phyloP scores from a whole-genome alignment of 148 eudicot genomes.

The Persicaria tinctoria region DNA sequence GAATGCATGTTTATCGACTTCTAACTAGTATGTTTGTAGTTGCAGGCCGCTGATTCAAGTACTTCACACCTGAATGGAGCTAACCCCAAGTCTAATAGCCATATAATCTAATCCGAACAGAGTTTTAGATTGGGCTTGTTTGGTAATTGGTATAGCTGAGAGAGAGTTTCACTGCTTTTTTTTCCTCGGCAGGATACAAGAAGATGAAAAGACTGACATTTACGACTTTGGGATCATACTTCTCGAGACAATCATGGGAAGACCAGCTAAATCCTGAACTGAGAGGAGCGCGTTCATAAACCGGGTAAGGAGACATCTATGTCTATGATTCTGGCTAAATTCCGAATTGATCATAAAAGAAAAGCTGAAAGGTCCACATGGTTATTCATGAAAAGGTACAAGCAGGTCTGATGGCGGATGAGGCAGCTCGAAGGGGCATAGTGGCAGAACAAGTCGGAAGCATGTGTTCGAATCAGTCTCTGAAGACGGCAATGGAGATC shows the following conservation, averaged over 20 bases:
- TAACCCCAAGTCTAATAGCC: conserved; percentile 30
- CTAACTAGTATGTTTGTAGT: conserved; percentile 8
- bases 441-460: conserved; percentile 47
- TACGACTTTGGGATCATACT: conserved; percentile 78
- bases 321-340: neutral
- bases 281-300: conserved; percentile 44
- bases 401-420: conserved; percentile 40
- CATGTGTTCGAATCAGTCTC: conserved; percentile 54
- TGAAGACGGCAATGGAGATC: conserved; percentile 75
- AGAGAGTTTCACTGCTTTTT: conserved; percentile 1
- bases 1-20: neutral
- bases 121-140: too few relatives aligned
- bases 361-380: neutral
- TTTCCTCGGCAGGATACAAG: conserved; percentile 31
- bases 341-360: neutral
- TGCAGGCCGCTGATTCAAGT: conserved; percentile 28
- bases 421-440: conserved; percentile 42
- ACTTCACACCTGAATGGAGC: conserved; percentile 10
- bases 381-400: conserved; percentile 29
- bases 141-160: too few relatives aligned
- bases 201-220: conserved; percentile 63
- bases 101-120: neutral
- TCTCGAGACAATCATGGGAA: conserved; percentile 63
- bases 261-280: conserved; percentile 38
- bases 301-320: conserved; percentile 35